These are phyloP conservation scores for Triticum aestivum DNA, from an alignment of 176 grass and related monocot species.

Conservation along the genomic window IWGSC_CS_RefSeq_v2.1 NC_057802.1:398991078-398991577, in stretches of 20 bases:
- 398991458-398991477: neutral
- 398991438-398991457: neutral
- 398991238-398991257: neutral
- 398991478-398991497: neutral
- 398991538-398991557: constrained; percentile 28
- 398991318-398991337: constrained; percentile 39
- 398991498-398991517: constrained; percentile 18
- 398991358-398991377: neutral
- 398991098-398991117: no score
- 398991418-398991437: neutral
- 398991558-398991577: constrained; percentile 37
- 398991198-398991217: neutral
- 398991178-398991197: neutral
- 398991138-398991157: no score
- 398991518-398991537: neutral
- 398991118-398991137: no score
- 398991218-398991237: neutral
- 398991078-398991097: no score
- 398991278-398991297: neutral
- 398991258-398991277: constrained; percentile 24
- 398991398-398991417: neutral
- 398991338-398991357: neutral
- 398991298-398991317: constrained; percentile 35
- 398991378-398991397: neutral
- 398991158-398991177: neutral